Evolutionary conservation across 2,329 filamentous ascomycete species (phyloP), one percentile per base, ranked within the genome.

Genomic region (Pseudogymnoascus sp.): DNA sequence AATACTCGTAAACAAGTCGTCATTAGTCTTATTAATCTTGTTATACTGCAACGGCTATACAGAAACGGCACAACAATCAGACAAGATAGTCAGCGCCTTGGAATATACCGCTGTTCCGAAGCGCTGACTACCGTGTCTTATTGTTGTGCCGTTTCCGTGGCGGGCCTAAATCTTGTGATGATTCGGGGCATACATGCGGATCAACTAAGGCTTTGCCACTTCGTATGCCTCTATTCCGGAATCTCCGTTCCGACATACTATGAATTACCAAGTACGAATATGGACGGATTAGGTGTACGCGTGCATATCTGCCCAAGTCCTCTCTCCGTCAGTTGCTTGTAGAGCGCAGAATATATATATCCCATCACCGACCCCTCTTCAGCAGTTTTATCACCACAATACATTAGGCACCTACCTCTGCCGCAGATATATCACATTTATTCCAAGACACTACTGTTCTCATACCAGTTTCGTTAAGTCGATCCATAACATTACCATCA

Each of bases 401-500:
- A 39, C 37, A 39, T n/a, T 6, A 39, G 37, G 37, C 7, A 16
- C 37, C n/a, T 39, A 39, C 14, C 5, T 39, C 37, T 8, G 8
- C 37, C 6, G 7, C 14, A 16, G 37, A 39, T 39, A 39, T 39
- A 39, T 39, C n/a, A 11, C 5, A n/a, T 39, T 39, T 39, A 6
- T 39, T 16, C 37, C 6, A 39, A 39, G 37, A 39, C 11, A 39
- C 14, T 39, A 39, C 37, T 16, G 14, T 39, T 39, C 14, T 39
- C 37, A 16, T 39, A 39, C 37, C 14, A 16, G n/a, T 39, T 39
- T 16, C n/a, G 5, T 39, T 39, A 39, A 7, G 14, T 39, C 6
- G 37, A 16, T 14, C n/a, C n/a, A 39, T 39, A 63, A 43, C 61
- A 68, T n/a, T 13, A 34, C 11, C 7, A 60, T 31, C 10, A 60